These are phyloP conservation scores for Claviceps sorghi DNA, from an alignment of 2,329 filamentous ascomycete species.

Conservation along the genomic window DNA sequence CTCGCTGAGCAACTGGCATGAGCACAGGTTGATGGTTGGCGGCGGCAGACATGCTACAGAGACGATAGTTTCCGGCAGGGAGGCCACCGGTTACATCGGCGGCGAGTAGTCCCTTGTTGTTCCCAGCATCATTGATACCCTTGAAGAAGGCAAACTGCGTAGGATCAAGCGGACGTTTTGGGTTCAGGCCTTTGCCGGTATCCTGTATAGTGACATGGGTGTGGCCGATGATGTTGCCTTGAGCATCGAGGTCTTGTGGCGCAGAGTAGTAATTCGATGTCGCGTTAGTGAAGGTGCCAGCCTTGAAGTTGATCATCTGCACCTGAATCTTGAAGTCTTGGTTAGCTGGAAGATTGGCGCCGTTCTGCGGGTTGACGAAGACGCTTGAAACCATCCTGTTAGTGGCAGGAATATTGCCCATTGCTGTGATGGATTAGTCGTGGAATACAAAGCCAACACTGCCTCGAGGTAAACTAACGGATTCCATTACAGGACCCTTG, in stretches of 20 bases:
- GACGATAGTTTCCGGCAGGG: slow-evolving; percentile 46
- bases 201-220: slow-evolving; percentile 46
- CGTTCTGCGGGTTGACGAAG: slow-evolving; percentile 37
- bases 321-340: slow-evolving; percentile 39
- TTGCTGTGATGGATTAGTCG: slow-evolving; percentile 21
- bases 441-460: neutral
- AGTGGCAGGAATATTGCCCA: slow-evolving; percentile 44
- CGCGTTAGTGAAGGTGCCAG: slow-evolving; percentile 48
- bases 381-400: slow-evolving; percentile 43
- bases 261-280: slow-evolving; percentile 45
- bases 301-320: slow-evolving; percentile 35
- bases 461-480: slow-evolving; percentile 20
- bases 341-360: slow-evolving; percentile 30
- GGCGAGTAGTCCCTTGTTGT: slow-evolving; percentile 38
- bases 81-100: slow-evolving; percentile 43
- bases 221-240: slow-evolving; percentile 41
- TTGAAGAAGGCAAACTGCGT: slow-evolving; percentile 48
- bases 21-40: slow-evolving; percentile 52
- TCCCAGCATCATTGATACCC: slow-evolving; percentile 48
- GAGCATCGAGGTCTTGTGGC: slow-evolving; percentile 35
- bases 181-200: slow-evolving; percentile 35
- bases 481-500: slow-evolving; percentile 50
- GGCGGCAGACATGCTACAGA: slow-evolving; percentile 49
- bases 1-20: slow-evolving; percentile 53
- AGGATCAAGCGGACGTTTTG: slow-evolving; percentile 36